Evolutionary conservation across 2,329 filamentous ascomycete genomes (phyloP), one percentile per base, ranked within the genome.

Genomic region (Ophiocordyceps camponoti-leonardi): DNA sequence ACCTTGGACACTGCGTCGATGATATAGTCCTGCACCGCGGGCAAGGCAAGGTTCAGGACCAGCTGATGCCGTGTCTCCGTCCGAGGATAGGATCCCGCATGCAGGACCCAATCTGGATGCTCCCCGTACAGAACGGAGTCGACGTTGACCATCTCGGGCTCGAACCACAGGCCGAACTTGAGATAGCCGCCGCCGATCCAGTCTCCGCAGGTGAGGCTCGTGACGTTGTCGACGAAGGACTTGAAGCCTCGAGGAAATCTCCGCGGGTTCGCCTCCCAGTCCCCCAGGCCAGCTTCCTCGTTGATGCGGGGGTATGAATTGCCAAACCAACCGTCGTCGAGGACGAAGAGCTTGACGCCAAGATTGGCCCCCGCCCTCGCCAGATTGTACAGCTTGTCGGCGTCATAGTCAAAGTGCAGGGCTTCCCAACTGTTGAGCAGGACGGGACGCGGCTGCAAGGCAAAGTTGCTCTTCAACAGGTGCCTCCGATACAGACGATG

Each of bases 261-360:
- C 2, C 62, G 61, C 0, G 69, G 69, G 47, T 82, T 80, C 1
- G 68, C 68, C 1, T 66, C 61, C 78, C 78, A 81, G 60, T 82
- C 78, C 6, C 78, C 78, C 0, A 82, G 65, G 1, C 77, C 77
- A 1, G 71, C 64, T 1, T 65, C 63, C 50, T 81, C 77, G 31
- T 70, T 68, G 20, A 71, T 53, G 0, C 78, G 74, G 1, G 78
- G 76, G 48, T 78, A 72, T 33, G 79, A 57, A 18, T 52, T 49
- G 0, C 78, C 78, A 43, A 82, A 82, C 78, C 77, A 82, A 4
- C 78, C 78, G 47, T 82, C 78, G 41, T 82, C 78, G 42, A 77
- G 68, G 0, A 81, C 78, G 41, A 82, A 77, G 0, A 82, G 66
- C 49, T 72, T 70, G n/a, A 74, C 67, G 1, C 78, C 78, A 1